Conservation (phyloP, 164 flowering plant genomes). For the Chimonanthus praecox region DNA sequence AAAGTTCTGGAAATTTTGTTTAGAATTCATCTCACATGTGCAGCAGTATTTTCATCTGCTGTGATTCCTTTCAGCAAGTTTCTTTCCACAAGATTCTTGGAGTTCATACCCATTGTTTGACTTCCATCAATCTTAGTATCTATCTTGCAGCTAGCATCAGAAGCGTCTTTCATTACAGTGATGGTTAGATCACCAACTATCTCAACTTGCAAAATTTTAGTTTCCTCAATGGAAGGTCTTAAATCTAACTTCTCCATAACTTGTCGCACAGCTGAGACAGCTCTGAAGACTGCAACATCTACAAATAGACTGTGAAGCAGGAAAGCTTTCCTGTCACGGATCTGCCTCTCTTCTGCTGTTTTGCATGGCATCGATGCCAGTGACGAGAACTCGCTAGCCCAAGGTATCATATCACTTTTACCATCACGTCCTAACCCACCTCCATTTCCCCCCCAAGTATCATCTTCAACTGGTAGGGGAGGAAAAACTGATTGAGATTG, state of each 20-base stretch:
- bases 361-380: slow-evolving; percentile 95
- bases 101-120: slow-evolving; percentile 50
- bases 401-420: slow-evolving; percentile 66
- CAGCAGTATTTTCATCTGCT: slow-evolving; percentile 98
- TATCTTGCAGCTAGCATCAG: slow-evolving; percentile 74
- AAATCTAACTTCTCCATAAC: slow-evolving; percentile 39
- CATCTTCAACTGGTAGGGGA: slow-evolving; percentile 87
- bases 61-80: slow-evolving; percentile 94
- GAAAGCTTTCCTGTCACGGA: slow-evolving; percentile 90
- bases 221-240: slow-evolving; percentile 13
- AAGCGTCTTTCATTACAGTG: slow-evolving; percentile 57
- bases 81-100: slow-evolving; percentile 46
- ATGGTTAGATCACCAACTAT: slow-evolving; percentile 74
- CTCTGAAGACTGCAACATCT: slow-evolving; percentile 89
- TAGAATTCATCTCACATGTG: slow-evolving; percentile 58
- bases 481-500: slow-evolving; percentile 63
- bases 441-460: slow-evolving; percentile 91
- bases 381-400: slow-evolving; percentile 67
- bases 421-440: slow-evolving; percentile 96
- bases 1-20: not conserved
- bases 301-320: slow-evolving; percentile 92
- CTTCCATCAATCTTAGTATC: slow-evolving; percentile 93
- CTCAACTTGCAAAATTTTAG: slow-evolving; percentile 35
- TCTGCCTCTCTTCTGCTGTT: slow-evolving; percentile 87
- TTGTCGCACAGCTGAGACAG: slow-evolving; percentile 53